phyloP scores from a whole-genome alignment of 2,329 filamentous ascomycete species.

The Botryotinia narcissicola region DNA sequence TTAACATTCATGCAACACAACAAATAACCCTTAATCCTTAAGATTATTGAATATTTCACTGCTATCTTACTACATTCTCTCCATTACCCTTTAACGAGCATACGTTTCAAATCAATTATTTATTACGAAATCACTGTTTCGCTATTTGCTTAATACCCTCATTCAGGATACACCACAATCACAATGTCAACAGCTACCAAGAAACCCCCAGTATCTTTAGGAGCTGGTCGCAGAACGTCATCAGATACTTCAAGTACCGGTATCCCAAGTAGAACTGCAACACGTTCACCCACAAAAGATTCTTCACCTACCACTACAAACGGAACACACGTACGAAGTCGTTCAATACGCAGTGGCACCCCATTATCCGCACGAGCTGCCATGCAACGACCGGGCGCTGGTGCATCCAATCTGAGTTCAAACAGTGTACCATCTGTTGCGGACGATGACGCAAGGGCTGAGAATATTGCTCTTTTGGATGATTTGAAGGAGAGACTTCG shows the following conservation, averaged over 20 bases:
- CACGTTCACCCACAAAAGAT: conserved; percentile 34
- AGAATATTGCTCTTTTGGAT: conserved; percentile 74
- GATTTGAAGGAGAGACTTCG: conserved; percentile 81
- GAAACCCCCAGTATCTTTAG: conserved; percentile 39
- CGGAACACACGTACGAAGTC: conserved; percentile 51
- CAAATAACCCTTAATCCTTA: neutral
- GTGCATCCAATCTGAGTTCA: conserved; percentile 36
- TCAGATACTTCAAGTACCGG: conserved; percentile 32
- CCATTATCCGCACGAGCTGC: conserved; percentile 73
- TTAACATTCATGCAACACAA: conserved; percentile 8
- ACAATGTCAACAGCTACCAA: conserved; percentile 45
- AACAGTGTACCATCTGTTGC: conserved; percentile 44
- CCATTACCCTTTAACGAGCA: neutral
- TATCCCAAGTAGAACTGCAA: conserved; percentile 23
- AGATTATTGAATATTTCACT: neutral
- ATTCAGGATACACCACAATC: conserved; percentile 10
- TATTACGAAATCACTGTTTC: neutral
- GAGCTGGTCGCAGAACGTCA: conserved; percentile 32
- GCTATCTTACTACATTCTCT: neutral
- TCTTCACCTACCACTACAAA: conserved; percentile 31
- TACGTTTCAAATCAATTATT: conserved; percentile 5
- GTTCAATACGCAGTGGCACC: conserved; percentile 63
- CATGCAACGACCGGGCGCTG: conserved; percentile 53
- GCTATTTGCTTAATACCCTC: neutral
- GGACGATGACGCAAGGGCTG: conserved; percentile 74